Evolutionary conservation across 208 protist species (phyloP), one percentile per base, ranked within the genome.

Genomic region (Trypanosoma cruzi): DNA sequence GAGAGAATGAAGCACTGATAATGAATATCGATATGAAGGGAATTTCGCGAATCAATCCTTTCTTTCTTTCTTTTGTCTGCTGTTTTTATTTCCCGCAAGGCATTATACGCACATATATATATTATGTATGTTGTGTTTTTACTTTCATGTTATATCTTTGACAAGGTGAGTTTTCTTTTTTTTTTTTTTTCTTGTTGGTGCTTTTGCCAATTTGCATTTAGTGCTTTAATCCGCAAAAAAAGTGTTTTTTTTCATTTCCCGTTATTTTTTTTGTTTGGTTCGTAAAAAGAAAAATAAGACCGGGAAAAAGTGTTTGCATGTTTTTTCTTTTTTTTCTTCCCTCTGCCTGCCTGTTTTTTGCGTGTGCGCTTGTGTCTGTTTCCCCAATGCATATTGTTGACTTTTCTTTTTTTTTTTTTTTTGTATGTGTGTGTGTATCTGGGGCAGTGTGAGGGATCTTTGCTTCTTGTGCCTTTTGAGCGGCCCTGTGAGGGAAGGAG

Each of bases 1-100:
- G 61, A 81, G 50, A 88, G 85, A 57, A 60, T 80, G 57, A 56
- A 37, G 32, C 28, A 57, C 16, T 53, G n/a, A 34, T 20, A 2
- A 46, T 52, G 13, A 44, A 37, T 49, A 34, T 46, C 13, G 40
- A 2, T 37, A 32, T 10, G 24, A 26, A 26, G 48, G 48, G 13
- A 44, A 16, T 14, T 16, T 14, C 8, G 40, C 10, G 40, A 44
- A 14, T 16, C 1, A 44, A 14, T 20, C 18, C 18, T 18, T 3
- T 2, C 40, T 44, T 7, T 14, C 1, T 20, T 44, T 44, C 1
- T 44, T 44, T 44, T 44, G n/a, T n/a, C n/a, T n/a, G n/a, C n/a
- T n/a, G n/a, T n/a, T n/a, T n/a, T n/a, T n/a, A n/a, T n/a, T n/a
- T n/a, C n/a, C n/a, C n/a, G n/a, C n/a, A n/a, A n/a, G n/a, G n/a